phyloP scores from a whole-genome alignment of 2,329 filamentous ascomycete species.

The Verticillium dahliae region DNA sequence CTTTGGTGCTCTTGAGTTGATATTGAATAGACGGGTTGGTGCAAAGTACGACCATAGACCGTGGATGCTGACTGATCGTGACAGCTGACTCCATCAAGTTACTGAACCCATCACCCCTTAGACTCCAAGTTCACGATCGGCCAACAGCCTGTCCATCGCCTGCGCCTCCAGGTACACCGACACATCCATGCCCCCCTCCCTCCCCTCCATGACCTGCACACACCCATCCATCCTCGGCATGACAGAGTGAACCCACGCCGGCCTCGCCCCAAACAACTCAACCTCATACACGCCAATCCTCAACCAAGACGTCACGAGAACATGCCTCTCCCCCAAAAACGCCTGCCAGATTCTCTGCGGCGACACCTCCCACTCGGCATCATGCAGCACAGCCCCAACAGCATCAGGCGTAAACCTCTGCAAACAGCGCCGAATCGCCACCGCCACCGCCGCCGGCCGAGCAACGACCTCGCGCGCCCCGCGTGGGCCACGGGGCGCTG shows the following conservation, averaged over 20 bases:
- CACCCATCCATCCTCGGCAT: constrained; percentile 36
- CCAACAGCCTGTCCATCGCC: constrained; percentile 20
- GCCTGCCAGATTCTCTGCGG: constrained; percentile 42
- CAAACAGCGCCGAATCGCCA: constrained; percentile 26
- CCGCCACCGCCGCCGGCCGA: constrained; percentile 18
- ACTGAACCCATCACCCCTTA: not conserved
- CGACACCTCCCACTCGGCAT: constrained; percentile 32
- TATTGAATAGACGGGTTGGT: not conserved
- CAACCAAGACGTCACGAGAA: constrained; percentile 37
- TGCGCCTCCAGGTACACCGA: constrained; percentile 7
- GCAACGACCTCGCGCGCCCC: not conserved
- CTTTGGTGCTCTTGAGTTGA: not conserved
- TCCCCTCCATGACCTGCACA: constrained; percentile 26
- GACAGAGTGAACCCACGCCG: constrained; percentile 29
- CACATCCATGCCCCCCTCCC: not conserved
- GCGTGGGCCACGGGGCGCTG: constrained; percentile 21
- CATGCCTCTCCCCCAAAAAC: constrained; percentile 34
- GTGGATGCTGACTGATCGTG: too few relatives aligned
- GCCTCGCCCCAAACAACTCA: constrained; percentile 24
- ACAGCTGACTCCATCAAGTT: not conserved
- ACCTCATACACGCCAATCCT: constrained; percentile 29
- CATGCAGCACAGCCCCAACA: constrained; percentile 32
- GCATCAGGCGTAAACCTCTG: constrained; percentile 26
- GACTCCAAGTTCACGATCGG: not conserved
- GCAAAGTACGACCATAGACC: not conserved